These are phyloP conservation scores for Buddleja alternifolia DNA, from an alignment of 257 asterid species.

Conservation along the genomic window DNA sequence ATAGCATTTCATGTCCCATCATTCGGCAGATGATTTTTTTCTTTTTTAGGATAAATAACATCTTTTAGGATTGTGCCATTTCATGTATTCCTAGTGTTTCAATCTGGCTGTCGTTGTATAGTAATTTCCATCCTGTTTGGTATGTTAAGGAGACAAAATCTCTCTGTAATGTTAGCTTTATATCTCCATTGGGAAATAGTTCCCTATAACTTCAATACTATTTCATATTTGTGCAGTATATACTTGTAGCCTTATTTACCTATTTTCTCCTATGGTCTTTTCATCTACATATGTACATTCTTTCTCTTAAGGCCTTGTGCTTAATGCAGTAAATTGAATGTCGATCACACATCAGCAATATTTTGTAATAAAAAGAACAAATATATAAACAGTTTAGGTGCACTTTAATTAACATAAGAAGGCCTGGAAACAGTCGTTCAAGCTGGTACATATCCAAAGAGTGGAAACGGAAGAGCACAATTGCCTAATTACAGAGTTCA, in stretches of 20 bases:
- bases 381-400: not conserved
- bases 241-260: too few relatives aligned
- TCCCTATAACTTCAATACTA: too few relatives aligned
- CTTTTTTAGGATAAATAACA: not conserved
- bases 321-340: not conserved
- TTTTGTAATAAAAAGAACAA: not conserved
- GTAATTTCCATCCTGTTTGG: slow-evolving; percentile 15
- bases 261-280: not conserved
- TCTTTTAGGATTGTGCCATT: slow-evolving; percentile 11
- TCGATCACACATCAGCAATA: not conserved
- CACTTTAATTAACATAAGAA: not conserved
- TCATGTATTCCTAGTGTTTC: slow-evolving; percentile 15
- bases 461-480: too few relatives aligned
- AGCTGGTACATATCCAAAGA: not conserved
- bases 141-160: not conserved
- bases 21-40: not conserved
- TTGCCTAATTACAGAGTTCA: slow-evolving; percentile 70
- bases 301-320: not conserved
- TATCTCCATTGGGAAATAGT: too few relatives aligned
- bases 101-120: slow-evolving; percentile 27
- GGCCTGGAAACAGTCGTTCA: slow-evolving; percentile 3
- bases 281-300: not conserved
- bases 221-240: too few relatives aligned
- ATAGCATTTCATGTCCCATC: too few relatives aligned
- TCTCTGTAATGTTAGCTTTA: too few relatives aligned